phyloP scores from a whole-genome alignment of 306 rosid species.

The Cucurbita maxima region DNA sequence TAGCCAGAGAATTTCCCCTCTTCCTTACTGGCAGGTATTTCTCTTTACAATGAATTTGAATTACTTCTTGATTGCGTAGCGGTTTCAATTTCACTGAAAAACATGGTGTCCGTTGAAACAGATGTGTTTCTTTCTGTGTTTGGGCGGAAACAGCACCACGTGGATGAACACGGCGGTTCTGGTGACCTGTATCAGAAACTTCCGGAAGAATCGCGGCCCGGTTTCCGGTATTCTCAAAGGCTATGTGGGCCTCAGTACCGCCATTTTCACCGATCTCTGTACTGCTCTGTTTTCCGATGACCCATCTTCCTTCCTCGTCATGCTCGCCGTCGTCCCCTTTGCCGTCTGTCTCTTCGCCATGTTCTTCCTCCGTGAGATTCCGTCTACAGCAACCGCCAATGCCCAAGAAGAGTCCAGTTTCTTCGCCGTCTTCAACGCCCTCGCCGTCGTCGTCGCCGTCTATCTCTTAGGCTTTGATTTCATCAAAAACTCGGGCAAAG shows the following conservation, averaged over 20 bases:
- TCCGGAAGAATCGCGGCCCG: slow-evolving; percentile 64
- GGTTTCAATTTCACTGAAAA: background rate
- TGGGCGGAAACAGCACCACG: slow-evolving; percentile 94
- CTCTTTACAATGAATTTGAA: background rate
- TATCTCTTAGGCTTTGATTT: slow-evolving; percentile 43
- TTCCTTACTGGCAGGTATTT: slow-evolving; percentile 72
- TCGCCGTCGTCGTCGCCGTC: slow-evolving; percentile 52
- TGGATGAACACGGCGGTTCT: slow-evolving; percentile 98
- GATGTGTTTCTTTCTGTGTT: slow-evolving; percentile 75
- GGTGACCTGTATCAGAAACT: slow-evolving; percentile 69
- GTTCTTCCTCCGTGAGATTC: slow-evolving; percentile 59
- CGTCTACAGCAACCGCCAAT: slow-evolving; percentile 7
- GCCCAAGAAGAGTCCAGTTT: slow-evolving; percentile 32
- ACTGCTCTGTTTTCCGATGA: slow-evolving; percentile 46
- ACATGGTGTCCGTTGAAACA: background rate
- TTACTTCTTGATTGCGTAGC: too few species aligned
- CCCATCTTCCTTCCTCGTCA: slow-evolving; percentile 49
- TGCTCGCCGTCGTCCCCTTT: slow-evolving; percentile 59
- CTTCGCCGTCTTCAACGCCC: slow-evolving; percentile 44
- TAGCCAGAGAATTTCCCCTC: slow-evolving; percentile 41
- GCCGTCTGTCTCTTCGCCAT: slow-evolving; percentile 55
- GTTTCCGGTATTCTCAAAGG: slow-evolving; percentile 80
- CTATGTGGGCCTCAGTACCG: slow-evolving; percentile 79
- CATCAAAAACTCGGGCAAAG: slow-evolving; percentile 24
- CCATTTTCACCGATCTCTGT: slow-evolving; percentile 74